Conservation (phyloP, 1,284 basidiomycete species). For the Moesziomyces sp. region DNA sequence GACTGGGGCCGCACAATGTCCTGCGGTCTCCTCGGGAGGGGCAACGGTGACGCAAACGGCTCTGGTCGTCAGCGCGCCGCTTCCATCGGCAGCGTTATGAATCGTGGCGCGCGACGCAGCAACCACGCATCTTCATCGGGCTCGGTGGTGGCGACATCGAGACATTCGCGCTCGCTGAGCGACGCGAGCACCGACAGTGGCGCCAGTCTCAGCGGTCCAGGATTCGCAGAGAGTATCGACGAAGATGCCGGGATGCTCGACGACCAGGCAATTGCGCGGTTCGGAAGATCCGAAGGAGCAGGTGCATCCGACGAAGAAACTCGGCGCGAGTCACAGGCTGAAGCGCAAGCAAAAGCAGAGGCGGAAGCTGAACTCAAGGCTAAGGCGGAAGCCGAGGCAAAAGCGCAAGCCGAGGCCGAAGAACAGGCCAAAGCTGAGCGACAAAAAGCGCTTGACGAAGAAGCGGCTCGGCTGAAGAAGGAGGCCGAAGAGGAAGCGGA, state of each 20-base stretch:
- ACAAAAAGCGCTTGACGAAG: constrained; percentile 17
- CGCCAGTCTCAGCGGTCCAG: constrained; percentile 18
- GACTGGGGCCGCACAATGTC: constrained; percentile 16
- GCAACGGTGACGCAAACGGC: not conserved
- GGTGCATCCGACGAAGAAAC: not conserved
- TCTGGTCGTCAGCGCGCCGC: constrained; percentile 21
- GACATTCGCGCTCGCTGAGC: constrained; percentile 32
- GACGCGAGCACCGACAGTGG: constrained; percentile 38
- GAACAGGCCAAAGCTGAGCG: constrained; percentile 19
- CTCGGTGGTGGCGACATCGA: constrained; percentile 5
- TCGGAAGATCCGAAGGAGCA: constrained; percentile 11
- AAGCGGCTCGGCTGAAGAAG: constrained; percentile 15
- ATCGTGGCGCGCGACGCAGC: constrained; percentile 18
- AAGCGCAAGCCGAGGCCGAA: constrained; percentile 2
- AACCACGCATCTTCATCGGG: not conserved
- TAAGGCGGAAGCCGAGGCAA: constrained; percentile 13
- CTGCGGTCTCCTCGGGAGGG: constrained; percentile 30
- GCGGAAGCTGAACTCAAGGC: constrained; percentile 8
- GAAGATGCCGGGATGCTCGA: constrained; percentile 57
- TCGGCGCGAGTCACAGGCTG: constrained; percentile 2
- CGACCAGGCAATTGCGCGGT: constrained; percentile 45
- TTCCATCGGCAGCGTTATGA: constrained; percentile 40
- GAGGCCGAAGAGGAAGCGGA: constrained; percentile 43
- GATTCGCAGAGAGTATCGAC: constrained; percentile 38
- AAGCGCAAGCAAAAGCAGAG: constrained; percentile 10